Conservation (phyloP, 768 basidiomycete species). For the Pleurotus platypus region DNA sequence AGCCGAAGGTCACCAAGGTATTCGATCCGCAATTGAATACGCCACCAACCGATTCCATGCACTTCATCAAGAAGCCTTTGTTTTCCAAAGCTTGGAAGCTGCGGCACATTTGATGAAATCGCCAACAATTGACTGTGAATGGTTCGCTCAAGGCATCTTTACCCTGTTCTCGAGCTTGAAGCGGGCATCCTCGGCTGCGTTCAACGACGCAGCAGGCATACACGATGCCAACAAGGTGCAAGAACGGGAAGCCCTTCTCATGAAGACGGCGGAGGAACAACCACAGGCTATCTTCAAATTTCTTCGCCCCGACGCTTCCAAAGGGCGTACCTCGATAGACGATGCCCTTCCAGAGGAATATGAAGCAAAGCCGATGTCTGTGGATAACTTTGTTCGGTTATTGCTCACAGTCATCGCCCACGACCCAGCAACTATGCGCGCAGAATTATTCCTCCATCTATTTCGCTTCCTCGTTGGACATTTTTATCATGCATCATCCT, state of each 20-base stretch:
- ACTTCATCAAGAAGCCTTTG: slow-evolving; percentile 66
- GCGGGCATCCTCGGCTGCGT: slow-evolving; percentile 27
- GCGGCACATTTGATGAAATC: slow-evolving; percentile 52
- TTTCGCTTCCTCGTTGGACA: slow-evolving; percentile 53
- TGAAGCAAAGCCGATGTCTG: slow-evolving; percentile 49
- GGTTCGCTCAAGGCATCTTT: slow-evolving; percentile 56
- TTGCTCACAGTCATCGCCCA: slow-evolving; percentile 81
- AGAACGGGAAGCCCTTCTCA: slow-evolving; percentile 68
- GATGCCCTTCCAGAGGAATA: slow-evolving; percentile 50
- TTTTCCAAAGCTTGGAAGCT: slow-evolving; percentile 70
- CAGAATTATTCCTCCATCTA: slow-evolving; percentile 65
- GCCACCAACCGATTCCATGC: slow-evolving; percentile 70
- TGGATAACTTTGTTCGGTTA: slow-evolving; percentile 67
- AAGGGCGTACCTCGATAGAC: slow-evolving; percentile 36
- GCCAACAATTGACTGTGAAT: slow-evolving; percentile 42
- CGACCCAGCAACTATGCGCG: slow-evolving; percentile 60
- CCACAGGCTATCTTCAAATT: slow-evolving; percentile 66
- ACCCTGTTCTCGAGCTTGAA: slow-evolving; percentile 57
- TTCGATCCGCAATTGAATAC: slow-evolving; percentile 68
- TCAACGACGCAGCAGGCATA: slow-evolving; percentile 63
- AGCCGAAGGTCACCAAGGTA: slow-evolving; percentile 49
- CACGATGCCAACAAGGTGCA: slow-evolving; percentile 57
- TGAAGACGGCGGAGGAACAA: slow-evolving; percentile 67
- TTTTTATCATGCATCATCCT: slow-evolving; percentile 52
- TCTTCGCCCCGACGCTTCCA: slow-evolving; percentile 42